A percentile compares a stretch with the other conserved stretches of the same genome.
Conservation (phyloP, 2,329 filamentous ascomycete species). For the Cytospora leucostoma region DNA sequence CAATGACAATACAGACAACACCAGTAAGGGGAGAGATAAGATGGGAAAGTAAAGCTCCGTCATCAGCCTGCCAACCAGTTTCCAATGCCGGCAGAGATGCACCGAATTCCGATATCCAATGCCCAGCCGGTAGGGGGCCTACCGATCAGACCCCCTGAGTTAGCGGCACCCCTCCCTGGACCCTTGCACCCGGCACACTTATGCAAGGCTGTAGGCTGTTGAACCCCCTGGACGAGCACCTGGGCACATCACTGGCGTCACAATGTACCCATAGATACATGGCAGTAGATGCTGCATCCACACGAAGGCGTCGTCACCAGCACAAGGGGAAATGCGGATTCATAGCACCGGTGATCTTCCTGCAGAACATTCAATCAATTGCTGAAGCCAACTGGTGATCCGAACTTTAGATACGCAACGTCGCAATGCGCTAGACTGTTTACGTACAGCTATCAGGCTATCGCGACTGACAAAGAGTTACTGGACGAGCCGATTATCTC, state of each 20-base stretch:
- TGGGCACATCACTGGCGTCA: background rate
- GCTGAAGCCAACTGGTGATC: slow-evolving; percentile 5
- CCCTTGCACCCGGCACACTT: slow-evolving; percentile 15
- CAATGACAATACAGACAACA: background rate
- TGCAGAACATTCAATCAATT: background rate
- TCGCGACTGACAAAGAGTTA: slow-evolving; percentile 10
- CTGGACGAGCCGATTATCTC: slow-evolving; percentile 5
- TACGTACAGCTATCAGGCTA: slow-evolving; percentile 16
- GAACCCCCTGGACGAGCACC: background rate
- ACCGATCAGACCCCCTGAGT: slow-evolving; percentile 16
- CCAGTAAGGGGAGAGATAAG: background rate
- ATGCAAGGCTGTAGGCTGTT: background rate
- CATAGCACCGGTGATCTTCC: background rate
- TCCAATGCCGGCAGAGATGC: slow-evolving; percentile 2
- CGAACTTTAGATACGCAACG: slow-evolving; percentile 7
- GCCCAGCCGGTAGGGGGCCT: no score
- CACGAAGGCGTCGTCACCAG: background rate
- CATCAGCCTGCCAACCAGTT: background rate
- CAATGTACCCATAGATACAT: background rate
- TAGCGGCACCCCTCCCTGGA: slow-evolving; percentile 14
- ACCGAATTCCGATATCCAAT: background rate
- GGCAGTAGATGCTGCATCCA: background rate
- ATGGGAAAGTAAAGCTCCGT: no score
- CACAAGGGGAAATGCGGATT: slow-evolving; percentile 6
- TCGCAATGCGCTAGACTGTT: slow-evolving; percentile 24